Base-by-base conservation (phyloP, 164 flowering plant genomes). In the Vitis labrusca region DNA sequence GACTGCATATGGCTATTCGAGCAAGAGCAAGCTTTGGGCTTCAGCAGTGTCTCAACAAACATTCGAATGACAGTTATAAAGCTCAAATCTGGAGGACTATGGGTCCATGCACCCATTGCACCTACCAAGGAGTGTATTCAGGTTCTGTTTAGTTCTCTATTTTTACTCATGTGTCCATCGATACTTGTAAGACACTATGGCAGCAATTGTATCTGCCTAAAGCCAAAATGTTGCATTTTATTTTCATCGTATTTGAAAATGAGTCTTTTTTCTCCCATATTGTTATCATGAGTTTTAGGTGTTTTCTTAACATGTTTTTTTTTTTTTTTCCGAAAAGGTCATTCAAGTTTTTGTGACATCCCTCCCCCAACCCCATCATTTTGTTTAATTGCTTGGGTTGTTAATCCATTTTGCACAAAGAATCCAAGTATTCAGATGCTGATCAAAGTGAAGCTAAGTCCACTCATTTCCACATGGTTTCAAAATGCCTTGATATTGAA, bases 81-180 rank as follows among this genome's bases (percentile, higher is more conserved):
- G 81, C 97, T 93, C 69, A 93, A 90, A 79, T 91, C 99, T 50
- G 99, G 99, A 65, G 98, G 98, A 53, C 74, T 95, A 73, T 95
- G 97, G 97, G 83, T 95, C 69, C 99, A 95, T 81, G 98, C 98
- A 9, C 97, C 98, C n/a, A 91, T 93, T 73, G 99, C 99, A 77
- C 99, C 98, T 37, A 95, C 98, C 65, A 81, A 90, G 75, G 98
- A 91, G 80, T 93, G 98, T 75, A 88, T 95, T 72, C 85, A 88
- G 97, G 98, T 95, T 52, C 57, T 19, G 13, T 66, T 67, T 60
- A 10, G 5, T 52, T 27, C 52, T 72, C 55, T 44, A 50, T 15
- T 59, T 63, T 8, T 65, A 16, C 23, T 50, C 48, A 52, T 63
- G 2, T 13, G 14, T 53, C 0, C 14, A 13, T 53, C 0, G 8